Conservation (phyloP, 192 early-diverging fungal species). For the Backusella macrospora region DNA sequence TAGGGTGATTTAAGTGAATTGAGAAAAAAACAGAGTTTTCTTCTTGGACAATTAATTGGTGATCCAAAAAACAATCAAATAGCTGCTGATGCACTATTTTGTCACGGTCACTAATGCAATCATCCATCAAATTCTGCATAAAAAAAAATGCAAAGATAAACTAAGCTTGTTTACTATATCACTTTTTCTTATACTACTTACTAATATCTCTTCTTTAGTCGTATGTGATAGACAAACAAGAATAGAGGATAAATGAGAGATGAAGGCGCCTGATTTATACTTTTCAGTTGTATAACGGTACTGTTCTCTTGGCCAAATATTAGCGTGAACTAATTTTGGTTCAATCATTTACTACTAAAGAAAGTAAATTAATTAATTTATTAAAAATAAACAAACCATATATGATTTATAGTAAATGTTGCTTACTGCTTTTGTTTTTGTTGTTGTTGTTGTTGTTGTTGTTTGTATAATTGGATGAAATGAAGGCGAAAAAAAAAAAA, state of each 20-base stretch:
- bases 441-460: no score
- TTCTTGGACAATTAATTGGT: neutral
- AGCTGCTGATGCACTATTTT: neutral
- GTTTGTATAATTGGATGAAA: no score
- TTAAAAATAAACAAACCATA: neutral
- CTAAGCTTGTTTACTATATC: neutral
- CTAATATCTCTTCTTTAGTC: constrained; percentile 12
- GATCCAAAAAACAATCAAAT: constrained; percentile 1
- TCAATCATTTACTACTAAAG: neutral
- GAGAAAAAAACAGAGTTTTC: neutral
- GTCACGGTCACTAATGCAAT: neutral
- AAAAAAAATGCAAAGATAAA: neutral
- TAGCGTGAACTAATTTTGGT: neutral
- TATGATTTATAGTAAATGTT: no score
- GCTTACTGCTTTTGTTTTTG: neutral
- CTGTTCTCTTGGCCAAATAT: neutral
- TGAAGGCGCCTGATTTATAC: neutral
- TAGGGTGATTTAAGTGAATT: neutral
- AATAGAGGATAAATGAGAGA: neutral
- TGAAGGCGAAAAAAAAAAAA: neutral
- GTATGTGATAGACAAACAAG: neutral
- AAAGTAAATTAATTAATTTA: neutral
- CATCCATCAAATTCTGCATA: neutral
- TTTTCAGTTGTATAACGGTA: neutral
- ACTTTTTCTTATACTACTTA: neutral